Evolutionary conservation across 1,139 yeast genomes (phyloP), one percentile per base, ranked within the genome.

Genomic region (Pichia sp.): DNA sequence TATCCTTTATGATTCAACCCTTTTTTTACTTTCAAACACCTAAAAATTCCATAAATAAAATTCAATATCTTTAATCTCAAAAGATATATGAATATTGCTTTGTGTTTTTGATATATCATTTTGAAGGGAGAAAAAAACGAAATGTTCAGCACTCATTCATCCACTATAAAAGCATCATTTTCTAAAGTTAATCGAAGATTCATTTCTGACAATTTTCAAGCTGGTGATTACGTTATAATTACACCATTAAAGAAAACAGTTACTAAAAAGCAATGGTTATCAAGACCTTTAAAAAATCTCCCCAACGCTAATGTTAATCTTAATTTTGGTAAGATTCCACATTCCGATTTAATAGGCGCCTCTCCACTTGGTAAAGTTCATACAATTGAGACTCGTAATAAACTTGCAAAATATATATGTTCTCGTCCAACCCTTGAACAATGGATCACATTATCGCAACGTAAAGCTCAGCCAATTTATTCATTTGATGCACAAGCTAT

Each of bases 391-490:
- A 56, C 63, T 25, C 44, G 51, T 39, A 43, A 52, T 34, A 42
- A 45, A 43, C 44, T 52, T 6, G 53, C 56, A 5, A 50, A 56
- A 32, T 70, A 64, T 51, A 62, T 70, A 9, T 60, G 67, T 7
- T 63, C 70, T 0, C 60, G 60, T 10, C 75, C 76, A 2, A 66
- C 74, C 0, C 57, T 73, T 30, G 78, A 74, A 43, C 76, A 74
- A 50, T 74, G 70, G 53, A 60, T 74, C 38, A 66, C 63, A 30
- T 52, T 71, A 36, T 58, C 69, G 7, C 58, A 59, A 36, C 62
- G 79, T 42, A 70, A 65, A 37, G 79, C 78, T 0, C 76, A 73
- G 52, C 79, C 79, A 1, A 74, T 74, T 8, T 74, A 74, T 51
- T 67, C 77, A 5, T 60, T 67, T 38, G 79, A 74, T 56, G 77